Percentiles rank a stretch among this genome's conserved stretches.
phyloP scores from a whole-genome alignment of 2,329 filamentous ascomycete genomes.

The Talaromyces sp. region DNA sequence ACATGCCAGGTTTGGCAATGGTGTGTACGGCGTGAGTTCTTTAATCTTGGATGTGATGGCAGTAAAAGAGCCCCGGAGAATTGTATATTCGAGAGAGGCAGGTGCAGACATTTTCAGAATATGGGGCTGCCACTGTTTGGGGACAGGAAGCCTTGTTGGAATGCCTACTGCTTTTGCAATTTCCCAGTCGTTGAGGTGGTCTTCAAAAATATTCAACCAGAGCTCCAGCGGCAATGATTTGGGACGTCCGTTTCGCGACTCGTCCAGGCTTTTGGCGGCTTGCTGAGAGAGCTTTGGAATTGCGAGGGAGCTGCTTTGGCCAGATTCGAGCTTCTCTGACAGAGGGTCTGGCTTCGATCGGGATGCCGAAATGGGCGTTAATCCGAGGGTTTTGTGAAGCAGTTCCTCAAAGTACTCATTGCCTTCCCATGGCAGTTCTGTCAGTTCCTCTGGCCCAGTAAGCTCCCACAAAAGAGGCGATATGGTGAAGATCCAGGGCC shows the following conservation, averaged over 20 bases:
- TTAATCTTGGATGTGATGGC: conserved; percentile 70
- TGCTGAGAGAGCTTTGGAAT: conserved; percentile 8
- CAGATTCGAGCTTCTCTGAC: conserved; percentile 9
- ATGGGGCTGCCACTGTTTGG: conserved; percentile 65
- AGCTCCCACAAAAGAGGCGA: conserved; percentile 80
- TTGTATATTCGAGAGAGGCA: conserved; percentile 76
- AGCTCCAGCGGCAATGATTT: conserved; percentile 69
- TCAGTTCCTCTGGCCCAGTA: conserved; percentile 50
- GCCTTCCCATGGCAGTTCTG: conserved; percentile 48
- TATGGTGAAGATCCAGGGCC: conserved; percentile 81
- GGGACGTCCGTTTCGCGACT: conserved; percentile 13
- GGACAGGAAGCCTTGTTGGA: conserved; percentile 70
- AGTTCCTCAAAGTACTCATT: conserved; percentile 26
- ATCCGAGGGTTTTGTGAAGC: conserved; percentile 26
- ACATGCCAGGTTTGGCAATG: conserved; percentile 74
- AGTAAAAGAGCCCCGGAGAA: conserved; percentile 65
- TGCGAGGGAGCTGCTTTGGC: conserved; percentile 10
- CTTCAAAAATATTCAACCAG: conserved; percentile 77
- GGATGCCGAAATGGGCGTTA: conserved; percentile 1
- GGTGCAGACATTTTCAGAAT: conserved; percentile 61
- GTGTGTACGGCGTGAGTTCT: conserved; percentile 62
- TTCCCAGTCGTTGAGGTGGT: conserved; percentile 85
- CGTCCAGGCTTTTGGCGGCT: conserved; percentile 41
- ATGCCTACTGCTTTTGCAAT: conserved; percentile 74
- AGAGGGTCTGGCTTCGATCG: background rate